These are phyloP conservation scores for Torulaspora globosa DNA, from an alignment of 1,139 yeast genomes.

Conservation along the genomic window DNA sequence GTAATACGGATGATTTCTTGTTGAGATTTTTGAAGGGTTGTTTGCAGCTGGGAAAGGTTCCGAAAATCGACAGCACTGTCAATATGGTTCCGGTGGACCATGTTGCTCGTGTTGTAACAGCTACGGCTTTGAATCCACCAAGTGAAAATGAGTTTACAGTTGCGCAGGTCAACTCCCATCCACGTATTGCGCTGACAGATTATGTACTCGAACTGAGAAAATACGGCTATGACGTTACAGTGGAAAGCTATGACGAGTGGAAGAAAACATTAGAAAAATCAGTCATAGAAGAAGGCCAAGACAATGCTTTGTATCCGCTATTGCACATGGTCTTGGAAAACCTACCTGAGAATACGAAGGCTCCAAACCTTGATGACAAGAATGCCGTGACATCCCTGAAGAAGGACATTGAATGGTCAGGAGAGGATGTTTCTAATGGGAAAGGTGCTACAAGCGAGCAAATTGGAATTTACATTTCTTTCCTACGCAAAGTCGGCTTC, in stretches of 20 bases:
- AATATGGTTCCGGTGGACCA: slow-evolving; percentile 99
- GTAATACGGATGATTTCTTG: slow-evolving; percentile 94
- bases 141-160: slow-evolving; percentile 52
- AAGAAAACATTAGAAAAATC: slow-evolving; percentile 66
- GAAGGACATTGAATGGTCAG: slow-evolving; percentile 59
- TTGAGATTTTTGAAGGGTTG: slow-evolving; percentile 93
- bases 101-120: slow-evolving; percentile 86
- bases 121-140: slow-evolving; percentile 79
- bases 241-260: slow-evolving; percentile 75
- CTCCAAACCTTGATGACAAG: slow-evolving; percentile 88
- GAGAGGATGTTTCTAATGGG: slow-evolving; percentile 62
- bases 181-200: slow-evolving; percentile 75
- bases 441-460: slow-evolving; percentile 64
- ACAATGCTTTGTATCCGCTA: slow-evolving; percentile 86
- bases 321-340: slow-evolving; percentile 91
- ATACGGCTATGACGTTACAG: slow-evolving; percentile 68
- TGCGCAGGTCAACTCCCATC: slow-evolving; percentile 97
- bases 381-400: slow-evolving; percentile 67
- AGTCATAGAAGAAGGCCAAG: slow-evolving; percentile 66
- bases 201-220: slow-evolving; percentile 60
- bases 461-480: slow-evolving; percentile 74
- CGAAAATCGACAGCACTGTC: slow-evolving; percentile 80
- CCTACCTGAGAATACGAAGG: slow-evolving; percentile 84
- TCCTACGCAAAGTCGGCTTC: slow-evolving; percentile 74
- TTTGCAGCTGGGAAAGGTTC: slow-evolving; percentile 78